phyloP scores from a whole-genome alignment of 805 yeast genomes.

The Ogataea ganodermae region DNA sequence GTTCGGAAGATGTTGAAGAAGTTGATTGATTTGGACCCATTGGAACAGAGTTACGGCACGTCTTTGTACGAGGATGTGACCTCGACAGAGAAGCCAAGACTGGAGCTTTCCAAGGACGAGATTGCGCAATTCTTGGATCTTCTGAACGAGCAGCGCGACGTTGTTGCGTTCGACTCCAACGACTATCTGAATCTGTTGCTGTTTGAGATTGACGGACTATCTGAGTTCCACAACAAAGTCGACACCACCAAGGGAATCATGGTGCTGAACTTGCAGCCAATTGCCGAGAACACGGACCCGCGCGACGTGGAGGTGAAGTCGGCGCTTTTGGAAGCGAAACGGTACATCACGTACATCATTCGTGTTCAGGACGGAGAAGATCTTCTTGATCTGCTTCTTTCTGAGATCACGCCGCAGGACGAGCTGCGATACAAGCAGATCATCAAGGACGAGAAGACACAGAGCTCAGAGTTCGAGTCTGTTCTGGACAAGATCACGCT shows the following conservation, averaged over 20 bases:
- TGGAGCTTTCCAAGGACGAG: conserved; percentile 47
- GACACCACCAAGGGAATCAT: conserved; percentile 21
- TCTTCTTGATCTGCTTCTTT: conserved; percentile 49
- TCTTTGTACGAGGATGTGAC: conserved; percentile 69
- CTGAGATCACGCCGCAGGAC: conserved; percentile 66
- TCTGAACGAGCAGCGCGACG: conserved; percentile 43
- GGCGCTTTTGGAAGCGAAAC: conserved; percentile 72
- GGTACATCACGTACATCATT: conserved; percentile 79
- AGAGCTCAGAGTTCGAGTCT: conserved; percentile 15
- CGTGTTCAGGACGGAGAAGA: conserved; percentile 82
- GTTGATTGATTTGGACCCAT: conserved; percentile 54
- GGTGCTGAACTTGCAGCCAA: conserved; percentile 25
- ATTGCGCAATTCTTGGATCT: conserved; percentile 46
- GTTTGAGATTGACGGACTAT: conserved; percentile 25
- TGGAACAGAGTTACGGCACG: conserved; percentile 62
- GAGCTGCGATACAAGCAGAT: conserved; percentile 65
- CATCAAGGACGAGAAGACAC: conserved; percentile 47
- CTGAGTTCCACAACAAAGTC: conserved; percentile 21
- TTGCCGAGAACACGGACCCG: conserved; percentile 38
- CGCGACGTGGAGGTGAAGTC: conserved; percentile 42
- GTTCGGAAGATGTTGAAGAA: conserved; percentile 46
- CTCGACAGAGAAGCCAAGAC: conserved; percentile 45
- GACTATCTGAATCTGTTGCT: conserved; percentile 42
- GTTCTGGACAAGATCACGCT: conserved; percentile 41
- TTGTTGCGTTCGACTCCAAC: conserved; percentile 46